A percentile compares a stretch with the other conserved stretches of the same genome.
phyloP scores from a whole-genome alignment of 1,284 basidiomycete species.

The Pseudozyma sp. region DNA sequence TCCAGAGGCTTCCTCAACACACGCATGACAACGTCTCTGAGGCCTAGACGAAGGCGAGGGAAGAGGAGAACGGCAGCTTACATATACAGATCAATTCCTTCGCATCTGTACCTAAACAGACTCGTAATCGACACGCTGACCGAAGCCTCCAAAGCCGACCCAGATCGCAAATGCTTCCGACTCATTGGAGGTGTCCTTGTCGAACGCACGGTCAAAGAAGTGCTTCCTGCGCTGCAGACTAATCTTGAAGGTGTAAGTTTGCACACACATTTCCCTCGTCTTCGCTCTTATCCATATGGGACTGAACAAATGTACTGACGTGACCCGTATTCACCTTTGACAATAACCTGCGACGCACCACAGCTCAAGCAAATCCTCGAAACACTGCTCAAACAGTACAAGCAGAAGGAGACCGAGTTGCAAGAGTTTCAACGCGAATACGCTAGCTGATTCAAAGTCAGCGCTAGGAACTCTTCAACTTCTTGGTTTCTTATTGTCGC shows the following conservation, averaged over 20 bases:
- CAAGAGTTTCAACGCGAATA: constrained; percentile 57
- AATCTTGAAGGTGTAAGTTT: constrained; percentile 64
- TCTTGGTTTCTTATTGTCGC: neutral
- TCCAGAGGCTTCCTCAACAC: neutral
- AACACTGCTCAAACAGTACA: constrained; percentile 66
- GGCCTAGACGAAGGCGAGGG: too few species aligned
- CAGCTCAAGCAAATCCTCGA: constrained; percentile 66
- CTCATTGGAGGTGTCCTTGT: constrained; percentile 95
- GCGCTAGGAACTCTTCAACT: neutral
- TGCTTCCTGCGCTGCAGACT: constrained; percentile 78
- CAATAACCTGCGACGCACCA: too few species aligned
- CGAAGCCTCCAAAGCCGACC: constrained; percentile 74
- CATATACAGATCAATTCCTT: neutral
- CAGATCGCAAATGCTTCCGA: constrained; percentile 93
- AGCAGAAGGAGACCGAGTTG: constrained; percentile 62
- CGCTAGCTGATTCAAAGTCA: constrained; percentile 12
- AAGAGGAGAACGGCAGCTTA: too few species aligned
- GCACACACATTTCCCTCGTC: neutral
- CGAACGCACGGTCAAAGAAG: constrained; percentile 94
- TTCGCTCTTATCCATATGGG: neutral
- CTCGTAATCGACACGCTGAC: constrained; percentile 89
- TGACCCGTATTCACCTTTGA: neutral
- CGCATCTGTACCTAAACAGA: constrained; percentile 71
- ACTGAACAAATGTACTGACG: neutral
- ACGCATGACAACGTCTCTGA: too few species aligned